A percentile compares a stretch with the other conserved stretches of the same genome.
These are phyloP conservation scores for Ophiostoma australiae DNA, from an alignment of 2,329 filamentous ascomycete genomes.

Conservation along the genomic window DNA sequence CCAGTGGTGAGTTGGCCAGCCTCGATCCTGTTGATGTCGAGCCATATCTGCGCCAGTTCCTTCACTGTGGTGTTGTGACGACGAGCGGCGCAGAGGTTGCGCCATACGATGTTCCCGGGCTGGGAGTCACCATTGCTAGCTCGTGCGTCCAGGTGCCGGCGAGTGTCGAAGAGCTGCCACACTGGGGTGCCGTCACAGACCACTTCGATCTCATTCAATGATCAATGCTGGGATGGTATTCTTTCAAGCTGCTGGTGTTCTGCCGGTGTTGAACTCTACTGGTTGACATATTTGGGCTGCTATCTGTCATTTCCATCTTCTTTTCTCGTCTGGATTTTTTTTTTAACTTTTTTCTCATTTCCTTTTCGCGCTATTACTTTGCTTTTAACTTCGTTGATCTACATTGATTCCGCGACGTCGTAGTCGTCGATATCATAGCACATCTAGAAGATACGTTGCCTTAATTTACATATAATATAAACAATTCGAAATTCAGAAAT, in stretches of 20 bases:
- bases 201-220: conserved; percentile 29
- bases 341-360: not conserved
- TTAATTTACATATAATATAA: not conserved
- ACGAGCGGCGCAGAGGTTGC: conserved; percentile 32
- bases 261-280: not conserved
- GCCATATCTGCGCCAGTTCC: conserved; percentile 40
- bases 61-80: conserved; percentile 36
- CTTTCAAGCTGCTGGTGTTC: not conserved
- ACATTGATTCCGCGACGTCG: not conserved
- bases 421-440: not conserved
- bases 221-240: not conserved
- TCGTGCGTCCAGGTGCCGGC: conserved; percentile 36
- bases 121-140: conserved; percentile 38
- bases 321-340: not conserved
- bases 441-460: not conserved
- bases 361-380: no score
- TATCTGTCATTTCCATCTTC: not conserved
- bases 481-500: not conserved
- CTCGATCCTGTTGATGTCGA: conserved; percentile 38
- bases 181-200: conserved; percentile 33
- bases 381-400: not conserved
- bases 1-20: conserved; percentile 35
- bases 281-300: not conserved
- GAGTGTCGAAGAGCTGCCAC: conserved; percentile 35
- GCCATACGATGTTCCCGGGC: conserved; percentile 33